Percentiles rank a stretch among this genome's conserved stretches.
These are phyloP conservation scores for Tephrocybe sp. DNA, from an alignment of 768 basidiomycete species.

Conservation along the genomic window DNA sequence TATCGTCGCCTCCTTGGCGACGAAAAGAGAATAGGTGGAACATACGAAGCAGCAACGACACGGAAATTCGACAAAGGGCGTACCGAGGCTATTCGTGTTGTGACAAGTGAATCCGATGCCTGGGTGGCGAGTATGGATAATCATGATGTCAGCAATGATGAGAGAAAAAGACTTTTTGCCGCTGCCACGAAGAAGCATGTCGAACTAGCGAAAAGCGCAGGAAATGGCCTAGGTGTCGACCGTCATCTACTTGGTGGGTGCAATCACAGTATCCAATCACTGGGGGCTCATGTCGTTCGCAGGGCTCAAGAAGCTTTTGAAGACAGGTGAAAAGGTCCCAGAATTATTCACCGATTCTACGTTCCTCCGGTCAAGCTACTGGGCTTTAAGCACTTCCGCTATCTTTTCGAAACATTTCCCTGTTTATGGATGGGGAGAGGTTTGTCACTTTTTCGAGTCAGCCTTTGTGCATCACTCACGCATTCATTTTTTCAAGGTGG, in stretches of 20 bases:
- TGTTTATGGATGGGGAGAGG: conserved; percentile 93
- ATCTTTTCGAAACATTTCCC: conserved; percentile 83
- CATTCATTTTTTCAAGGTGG: conserved; percentile 45
- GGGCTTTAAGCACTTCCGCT: conserved; percentile 90
- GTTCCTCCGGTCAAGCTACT: conserved; percentile 66
- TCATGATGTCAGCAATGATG: conserved; percentile 30
- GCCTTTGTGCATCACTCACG: neutral
- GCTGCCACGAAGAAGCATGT: conserved; percentile 65
- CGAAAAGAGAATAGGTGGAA: conserved; percentile 63
- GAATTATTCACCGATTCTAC: conserved; percentile 76
- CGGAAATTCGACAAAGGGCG: conserved; percentile 85
- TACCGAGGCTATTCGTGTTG: conserved; percentile 91
- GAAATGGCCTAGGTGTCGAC: conserved; percentile 75
- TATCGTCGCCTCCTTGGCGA: conserved; percentile 66
- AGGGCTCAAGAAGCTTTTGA: conserved; percentile 72
- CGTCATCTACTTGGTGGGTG: conserved; percentile 79
- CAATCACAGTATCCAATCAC: neutral
- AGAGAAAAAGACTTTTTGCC: conserved; percentile 52
- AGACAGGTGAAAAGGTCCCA: conserved; percentile 61
- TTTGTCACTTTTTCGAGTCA: conserved; percentile 18
- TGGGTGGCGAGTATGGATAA: conserved; percentile 80
- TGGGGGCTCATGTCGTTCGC: neutral
- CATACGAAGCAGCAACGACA: conserved; percentile 96
- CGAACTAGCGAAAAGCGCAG: conserved; percentile 59
- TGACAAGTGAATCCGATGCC: conserved; percentile 70